phyloP scores from a whole-genome alignment of 1,284 basidiomycete species.

The Peniophora sp. region DNA sequence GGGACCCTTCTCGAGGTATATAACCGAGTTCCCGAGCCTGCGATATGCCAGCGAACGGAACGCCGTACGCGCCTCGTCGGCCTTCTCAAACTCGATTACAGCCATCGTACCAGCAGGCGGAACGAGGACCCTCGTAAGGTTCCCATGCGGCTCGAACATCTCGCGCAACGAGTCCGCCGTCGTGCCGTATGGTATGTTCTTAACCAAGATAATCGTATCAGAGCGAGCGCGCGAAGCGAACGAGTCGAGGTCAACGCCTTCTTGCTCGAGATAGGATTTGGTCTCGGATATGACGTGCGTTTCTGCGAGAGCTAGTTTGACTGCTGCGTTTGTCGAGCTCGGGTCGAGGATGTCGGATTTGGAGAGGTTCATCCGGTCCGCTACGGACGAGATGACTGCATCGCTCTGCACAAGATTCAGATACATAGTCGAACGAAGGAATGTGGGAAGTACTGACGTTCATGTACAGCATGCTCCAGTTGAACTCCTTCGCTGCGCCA shows the following conservation, averaged over 20 bases:
- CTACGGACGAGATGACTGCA: conserved; percentile 28
- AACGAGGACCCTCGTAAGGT: conserved; percentile 71
- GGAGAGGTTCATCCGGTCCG: conserved; percentile 33
- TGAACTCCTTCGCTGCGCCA: conserved; percentile 78
- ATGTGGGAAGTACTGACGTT: conserved; percentile 61
- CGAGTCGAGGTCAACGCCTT: conserved; percentile 57
- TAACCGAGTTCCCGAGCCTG: conserved; percentile 80
- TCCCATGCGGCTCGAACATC: conserved; percentile 76
- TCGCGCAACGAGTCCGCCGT: conserved; percentile 66
- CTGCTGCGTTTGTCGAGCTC: conserved; percentile 71
- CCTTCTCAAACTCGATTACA: conserved; percentile 78
- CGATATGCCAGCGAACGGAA: conserved; percentile 85
- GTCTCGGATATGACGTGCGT: conserved; percentile 96
- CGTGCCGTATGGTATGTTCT: conserved; percentile 96
- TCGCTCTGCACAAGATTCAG: conserved; percentile 43
- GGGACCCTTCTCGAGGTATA: conserved; percentile 94
- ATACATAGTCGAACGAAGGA: conserved; percentile 10
- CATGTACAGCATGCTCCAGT: conserved; percentile 97
- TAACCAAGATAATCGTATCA: conserved; percentile 84
- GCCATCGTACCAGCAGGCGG: conserved; percentile 94
- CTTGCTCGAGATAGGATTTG: conserved; percentile 78
- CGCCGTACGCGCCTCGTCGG: conserved; percentile 65
- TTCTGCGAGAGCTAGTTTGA: conserved; percentile 93
- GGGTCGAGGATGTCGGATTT: conserved; percentile 86
- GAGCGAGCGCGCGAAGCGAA: conserved; percentile 55